phyloP scores from a whole-genome alignment of 1,284 basidiomycete species.

The Ganoderma multipileum region DNA sequence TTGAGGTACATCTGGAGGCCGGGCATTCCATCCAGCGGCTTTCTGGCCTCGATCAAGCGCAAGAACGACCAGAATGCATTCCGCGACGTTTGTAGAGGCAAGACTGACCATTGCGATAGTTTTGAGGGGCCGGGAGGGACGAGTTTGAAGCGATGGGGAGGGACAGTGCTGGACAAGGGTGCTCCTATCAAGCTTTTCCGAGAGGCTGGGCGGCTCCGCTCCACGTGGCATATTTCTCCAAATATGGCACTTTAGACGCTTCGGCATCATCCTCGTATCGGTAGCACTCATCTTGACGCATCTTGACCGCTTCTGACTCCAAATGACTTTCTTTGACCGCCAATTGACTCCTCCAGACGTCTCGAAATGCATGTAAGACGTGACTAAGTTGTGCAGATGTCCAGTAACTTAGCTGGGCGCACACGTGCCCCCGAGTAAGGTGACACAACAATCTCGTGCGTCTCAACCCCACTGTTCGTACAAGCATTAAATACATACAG shows the following conservation, averaged over 20 bases:
- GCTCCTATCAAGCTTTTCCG: constrained; percentile 21
- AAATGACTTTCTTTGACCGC: not conserved
- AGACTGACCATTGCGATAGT: constrained; percentile 35
- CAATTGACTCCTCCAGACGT: not conserved
- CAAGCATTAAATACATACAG: not conserved
- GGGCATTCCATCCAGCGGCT: constrained; percentile 30
- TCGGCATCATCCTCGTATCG: not conserved
- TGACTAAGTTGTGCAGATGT: not conserved
- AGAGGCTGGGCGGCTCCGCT: constrained; percentile 9
- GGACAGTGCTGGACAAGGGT: constrained; percentile 21
- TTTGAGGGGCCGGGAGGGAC: constrained; percentile 23
- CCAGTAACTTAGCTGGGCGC: not conserved
- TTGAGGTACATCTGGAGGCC: constrained; percentile 26
- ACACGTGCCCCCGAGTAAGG: too few species aligned
- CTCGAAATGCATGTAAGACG: not conserved
- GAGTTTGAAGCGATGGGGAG: constrained; percentile 24
- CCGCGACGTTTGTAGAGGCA: constrained; percentile 6
- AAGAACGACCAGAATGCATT: constrained; percentile 11
- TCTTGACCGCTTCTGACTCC: not conserved
- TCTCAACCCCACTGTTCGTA: not conserved
- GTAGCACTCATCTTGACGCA: not conserved
- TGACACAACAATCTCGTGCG: too few species aligned
- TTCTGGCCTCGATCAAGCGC: not conserved
- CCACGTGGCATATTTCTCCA: constrained; percentile 13
- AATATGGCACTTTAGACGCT: constrained; percentile 1